phyloP scores from a whole-genome alignment of 495 filamentous ascomycete species.

The Poronia punctata region DNA sequence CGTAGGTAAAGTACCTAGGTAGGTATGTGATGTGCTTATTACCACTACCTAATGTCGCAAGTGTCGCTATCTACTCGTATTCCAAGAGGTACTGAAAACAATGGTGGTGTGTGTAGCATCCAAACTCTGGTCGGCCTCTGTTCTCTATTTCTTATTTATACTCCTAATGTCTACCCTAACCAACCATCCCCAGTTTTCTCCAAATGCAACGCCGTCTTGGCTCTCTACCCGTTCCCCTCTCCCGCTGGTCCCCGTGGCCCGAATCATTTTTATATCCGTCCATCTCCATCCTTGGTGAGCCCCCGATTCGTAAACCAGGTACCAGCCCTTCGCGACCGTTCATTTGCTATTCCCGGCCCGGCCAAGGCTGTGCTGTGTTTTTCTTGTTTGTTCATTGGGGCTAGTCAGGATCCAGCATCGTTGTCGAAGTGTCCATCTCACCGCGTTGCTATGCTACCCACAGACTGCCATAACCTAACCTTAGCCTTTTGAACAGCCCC shows the following conservation, averaged over 20 bases:
- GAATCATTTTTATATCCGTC: conserved; percentile 8
- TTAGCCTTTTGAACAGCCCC: too few species aligned
- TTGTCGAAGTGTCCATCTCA: neutral
- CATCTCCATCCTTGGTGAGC: conserved; percentile 8
- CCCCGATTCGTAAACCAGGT: conserved; percentile 10
- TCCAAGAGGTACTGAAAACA: too few species aligned
- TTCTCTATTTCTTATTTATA: too few species aligned
- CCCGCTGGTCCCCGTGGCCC: conserved; percentile 5
- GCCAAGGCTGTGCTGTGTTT: too few species aligned
- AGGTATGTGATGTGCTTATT: too few species aligned
- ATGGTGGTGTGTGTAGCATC: too few species aligned
- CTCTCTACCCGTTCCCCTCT: neutral
- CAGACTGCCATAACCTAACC: too few species aligned
- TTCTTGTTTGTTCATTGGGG: neutral
- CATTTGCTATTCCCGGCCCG: conserved; percentile 11
- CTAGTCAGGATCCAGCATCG: conserved; percentile 2
- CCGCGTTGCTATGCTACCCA: too few species aligned
- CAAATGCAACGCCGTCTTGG: conserved; percentile 5
- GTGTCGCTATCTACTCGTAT: too few species aligned
- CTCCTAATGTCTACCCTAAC: neutral
- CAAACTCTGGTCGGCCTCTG: too few species aligned
- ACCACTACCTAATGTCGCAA: too few species aligned
- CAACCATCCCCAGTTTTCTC: conserved; percentile 13
- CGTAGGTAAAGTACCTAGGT: too few species aligned
- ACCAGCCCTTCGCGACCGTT: conserved; percentile 9